A percentile compares a stretch with the other conserved stretches of the same genome.
Evolutionary conservation across 2,329 filamentous ascomycete species (phyloP).

Genomic region (Beauveria medogensis): DNA sequence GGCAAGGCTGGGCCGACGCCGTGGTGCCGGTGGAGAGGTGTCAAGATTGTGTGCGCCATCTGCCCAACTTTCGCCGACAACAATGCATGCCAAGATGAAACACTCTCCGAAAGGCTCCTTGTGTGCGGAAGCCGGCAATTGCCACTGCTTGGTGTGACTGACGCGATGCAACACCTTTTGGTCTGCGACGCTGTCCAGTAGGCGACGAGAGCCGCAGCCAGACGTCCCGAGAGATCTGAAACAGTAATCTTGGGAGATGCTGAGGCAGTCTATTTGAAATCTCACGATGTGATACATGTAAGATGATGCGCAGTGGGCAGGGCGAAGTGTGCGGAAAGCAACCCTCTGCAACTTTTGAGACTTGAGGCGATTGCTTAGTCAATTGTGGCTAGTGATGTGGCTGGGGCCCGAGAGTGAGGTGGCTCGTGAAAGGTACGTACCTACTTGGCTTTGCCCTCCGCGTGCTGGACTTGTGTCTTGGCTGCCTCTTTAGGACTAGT

Average conservation of each 20-base stretch:
- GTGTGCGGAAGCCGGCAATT: background rate
- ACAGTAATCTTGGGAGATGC: background rate
- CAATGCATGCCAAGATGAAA: conserved; percentile 1
- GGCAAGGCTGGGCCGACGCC: background rate
- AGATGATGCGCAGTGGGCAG: background rate
- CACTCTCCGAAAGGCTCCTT: background rate
- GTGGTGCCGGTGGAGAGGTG: background rate
- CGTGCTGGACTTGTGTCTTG: conserved; percentile 19
- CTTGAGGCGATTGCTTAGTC: too few relatives aligned
- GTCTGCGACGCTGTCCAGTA: conserved; percentile 1
- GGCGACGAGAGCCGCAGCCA: background rate
- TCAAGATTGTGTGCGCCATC: background rate
- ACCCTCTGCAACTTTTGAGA: too few relatives aligned
- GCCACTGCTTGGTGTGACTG: background rate
- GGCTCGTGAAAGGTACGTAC: background rate
- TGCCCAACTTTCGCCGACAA: background rate
- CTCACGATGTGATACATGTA: background rate
- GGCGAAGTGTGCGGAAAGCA: background rate
- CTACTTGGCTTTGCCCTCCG: background rate
- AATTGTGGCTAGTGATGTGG: background rate
- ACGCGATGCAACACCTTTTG: background rate
- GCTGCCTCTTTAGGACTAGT: conserved; percentile 25
- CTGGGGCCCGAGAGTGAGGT: background rate
- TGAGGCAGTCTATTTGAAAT: background rate
- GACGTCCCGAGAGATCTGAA: background rate